A percentile compares a stretch with the other conserved stretches of the same genome.
Evolutionary conservation across 2,329 filamentous ascomycete genomes (phyloP).

Genomic region (Colletotrichum zoysiae): DNA sequence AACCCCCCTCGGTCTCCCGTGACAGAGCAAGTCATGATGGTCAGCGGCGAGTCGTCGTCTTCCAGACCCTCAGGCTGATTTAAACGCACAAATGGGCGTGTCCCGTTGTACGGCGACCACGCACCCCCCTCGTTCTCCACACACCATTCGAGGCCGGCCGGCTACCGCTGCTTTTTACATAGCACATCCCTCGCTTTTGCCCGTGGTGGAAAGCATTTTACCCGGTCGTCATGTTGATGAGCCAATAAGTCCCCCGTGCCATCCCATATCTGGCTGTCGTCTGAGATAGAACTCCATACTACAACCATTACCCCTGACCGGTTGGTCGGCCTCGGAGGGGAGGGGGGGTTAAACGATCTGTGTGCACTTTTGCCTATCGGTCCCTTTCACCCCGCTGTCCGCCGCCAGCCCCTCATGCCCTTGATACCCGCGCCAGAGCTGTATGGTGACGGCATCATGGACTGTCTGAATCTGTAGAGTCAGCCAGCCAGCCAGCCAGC

Average conservation of each 20-base stretch:
- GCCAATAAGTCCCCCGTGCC: conserved; percentile 28
- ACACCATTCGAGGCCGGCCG: conserved; percentile 3
- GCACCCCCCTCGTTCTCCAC: neutral
- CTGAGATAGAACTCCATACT: neutral
- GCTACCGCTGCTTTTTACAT: conserved; percentile 8
- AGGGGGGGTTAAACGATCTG: conserved; percentile 18
- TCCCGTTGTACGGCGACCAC: conserved; percentile 22
- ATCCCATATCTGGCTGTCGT: conserved; percentile 6
- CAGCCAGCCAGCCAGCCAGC: neutral
- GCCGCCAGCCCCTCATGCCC: conserved; percentile 5
- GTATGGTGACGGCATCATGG: conserved; percentile 37
- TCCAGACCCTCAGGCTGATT: conserved; percentile 25
- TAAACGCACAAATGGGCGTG: conserved; percentile 43
- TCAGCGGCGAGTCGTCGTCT: conserved; percentile 3
- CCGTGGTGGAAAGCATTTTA: conserved; percentile 17
- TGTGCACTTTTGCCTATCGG: conserved; percentile 34
- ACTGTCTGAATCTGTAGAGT: conserved; percentile 21
- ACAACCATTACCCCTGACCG: conserved; percentile 25
- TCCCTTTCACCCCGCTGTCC: conserved; percentile 29
- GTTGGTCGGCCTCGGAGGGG: conserved; percentile 7
- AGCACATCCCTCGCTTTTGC: conserved; percentile 1
- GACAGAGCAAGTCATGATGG: conserved; percentile 10
- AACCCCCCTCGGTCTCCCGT: conserved; percentile 5
- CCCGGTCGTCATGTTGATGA: conserved; percentile 32
- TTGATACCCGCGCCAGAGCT: conserved; percentile 23